phyloP scores from a whole-genome alignment of 192 early-diverging fungal genomes.

The Coemansia nantahalensis region DNA sequence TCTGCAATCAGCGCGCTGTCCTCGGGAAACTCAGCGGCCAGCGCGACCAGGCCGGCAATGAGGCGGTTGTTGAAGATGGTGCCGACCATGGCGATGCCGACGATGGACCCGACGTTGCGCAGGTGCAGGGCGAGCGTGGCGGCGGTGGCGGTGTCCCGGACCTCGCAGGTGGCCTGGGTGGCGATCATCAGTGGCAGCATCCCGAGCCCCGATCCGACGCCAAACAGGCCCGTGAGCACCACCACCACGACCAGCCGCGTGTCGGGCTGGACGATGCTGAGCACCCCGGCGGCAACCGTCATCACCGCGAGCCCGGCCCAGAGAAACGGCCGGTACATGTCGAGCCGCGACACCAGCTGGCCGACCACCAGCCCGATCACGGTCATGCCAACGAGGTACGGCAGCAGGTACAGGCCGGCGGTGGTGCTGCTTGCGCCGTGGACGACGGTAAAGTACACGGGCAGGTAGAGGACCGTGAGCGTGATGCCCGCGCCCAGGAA shows the following conservation, averaged over 20 bases:
- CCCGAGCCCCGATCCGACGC: conserved; percentile 21
- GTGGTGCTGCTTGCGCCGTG: conserved; percentile 15
- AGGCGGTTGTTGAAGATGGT: conserved; percentile 35
- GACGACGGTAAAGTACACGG: conserved; percentile 32
- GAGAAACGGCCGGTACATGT: conserved; percentile 31
- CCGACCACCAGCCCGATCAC: conserved; percentile 20
- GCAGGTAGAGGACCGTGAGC: conserved; percentile 27
- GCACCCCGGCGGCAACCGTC: conserved; percentile 17
- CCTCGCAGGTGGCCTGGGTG: conserved; percentile 20
- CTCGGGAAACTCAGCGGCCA: conserved; percentile 16
- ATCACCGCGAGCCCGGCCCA: conserved; percentile 22
- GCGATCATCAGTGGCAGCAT: conserved; percentile 30
- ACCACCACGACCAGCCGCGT: conserved; percentile 16
- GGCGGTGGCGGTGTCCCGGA: conserved; percentile 22
- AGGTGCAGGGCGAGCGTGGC: conserved; percentile 19
- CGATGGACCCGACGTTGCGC: conserved; percentile 24
- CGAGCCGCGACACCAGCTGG: conserved; percentile 15
- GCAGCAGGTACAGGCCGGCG: conserved; percentile 24
- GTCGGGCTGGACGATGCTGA: conserved; percentile 17
- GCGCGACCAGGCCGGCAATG: conserved; percentile 2
- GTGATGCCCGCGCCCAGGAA: conserved; percentile 29
- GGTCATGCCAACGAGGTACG: conserved; percentile 31
- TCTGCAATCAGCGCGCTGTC: conserved; percentile 8
- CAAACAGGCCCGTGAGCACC: conserved; percentile 24
- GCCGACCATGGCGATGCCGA: conserved; percentile 31